Conservation (phyloP, 345 rosid genomes). For the Rhodamnia argentea region DNA sequence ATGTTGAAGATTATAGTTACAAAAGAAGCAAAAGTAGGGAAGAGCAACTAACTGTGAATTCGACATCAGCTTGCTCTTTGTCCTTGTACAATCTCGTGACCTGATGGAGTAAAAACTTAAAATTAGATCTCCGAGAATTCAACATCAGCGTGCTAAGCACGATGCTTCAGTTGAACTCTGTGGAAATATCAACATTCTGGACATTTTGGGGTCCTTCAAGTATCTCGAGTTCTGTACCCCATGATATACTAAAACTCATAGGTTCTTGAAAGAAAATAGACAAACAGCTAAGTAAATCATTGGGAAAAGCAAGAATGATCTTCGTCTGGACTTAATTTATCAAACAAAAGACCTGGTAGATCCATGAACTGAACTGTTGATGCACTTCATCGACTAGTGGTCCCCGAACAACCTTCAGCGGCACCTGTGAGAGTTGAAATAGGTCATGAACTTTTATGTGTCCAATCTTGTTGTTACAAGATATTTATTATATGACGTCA, state of each 20-base stretch:
- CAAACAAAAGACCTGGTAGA: conserved; percentile 39
- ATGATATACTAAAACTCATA: background rate
- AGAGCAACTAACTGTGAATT: conserved; percentile 59
- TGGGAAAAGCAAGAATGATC: background rate
- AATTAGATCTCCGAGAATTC: background rate
- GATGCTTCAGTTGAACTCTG: background rate
- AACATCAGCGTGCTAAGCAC: background rate
- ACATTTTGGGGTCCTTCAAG: background rate
- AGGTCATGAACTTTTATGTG: background rate
- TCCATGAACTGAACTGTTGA: conserved; percentile 79
- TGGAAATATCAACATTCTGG: background rate
- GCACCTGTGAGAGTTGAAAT: conserved; percentile 27
- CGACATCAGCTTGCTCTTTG: conserved; percentile 81
- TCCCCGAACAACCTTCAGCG: conserved; percentile 47
- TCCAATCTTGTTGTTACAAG: background rate
- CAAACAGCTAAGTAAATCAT: background rate
- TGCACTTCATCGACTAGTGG: conserved; percentile 66
- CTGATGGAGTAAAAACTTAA: background rate
- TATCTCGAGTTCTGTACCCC: background rate
- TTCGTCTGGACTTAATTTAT: background rate
- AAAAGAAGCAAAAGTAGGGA: background rate
- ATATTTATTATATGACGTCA: background rate
- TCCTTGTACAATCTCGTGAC: conserved; percentile 68
- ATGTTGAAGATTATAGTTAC: background rate
- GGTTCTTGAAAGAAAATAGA: background rate